These are phyloP conservation scores for Diversispora epigaea DNA, from an alignment of 192 early-diverging fungal genomes.

Conservation along the genomic window DNA sequence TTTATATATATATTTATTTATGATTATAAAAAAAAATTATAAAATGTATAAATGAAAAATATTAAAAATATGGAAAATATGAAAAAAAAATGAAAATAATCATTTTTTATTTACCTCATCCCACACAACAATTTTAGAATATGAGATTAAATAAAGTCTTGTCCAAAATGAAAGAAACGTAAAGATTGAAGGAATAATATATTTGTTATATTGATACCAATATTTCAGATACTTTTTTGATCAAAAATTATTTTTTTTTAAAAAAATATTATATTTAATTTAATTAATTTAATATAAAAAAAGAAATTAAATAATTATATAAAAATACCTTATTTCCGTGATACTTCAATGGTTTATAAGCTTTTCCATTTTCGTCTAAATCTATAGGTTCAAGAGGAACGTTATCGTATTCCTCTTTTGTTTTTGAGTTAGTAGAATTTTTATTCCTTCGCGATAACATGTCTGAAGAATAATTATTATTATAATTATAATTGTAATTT, in stretches of 20 bases:
- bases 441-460: too few species aligned
- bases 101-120: conserved; percentile 61
- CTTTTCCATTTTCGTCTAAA: background rate
- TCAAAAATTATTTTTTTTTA: background rate
- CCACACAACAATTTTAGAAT: conserved; percentile 65
- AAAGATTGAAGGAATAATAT: conserved; percentile 51
- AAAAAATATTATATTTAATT: too few species aligned
- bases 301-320: background rate
- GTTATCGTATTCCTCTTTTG: background rate
- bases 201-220: conserved; percentile 50
- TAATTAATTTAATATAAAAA: background rate
- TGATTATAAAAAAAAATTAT: background rate
- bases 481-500: too few species aligned
- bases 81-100: conserved; percentile 21
- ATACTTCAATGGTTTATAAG: background rate
- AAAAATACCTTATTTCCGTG: background rate
- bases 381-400: conserved; percentile 2
- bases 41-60: too few species aligned
- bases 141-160: conserved; percentile 61
- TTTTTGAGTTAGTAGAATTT: too few species aligned
- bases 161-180: conserved; percentile 68
- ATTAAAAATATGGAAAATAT: too few species aligned
- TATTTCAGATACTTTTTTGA: conserved; percentile 42
- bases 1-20: background rate
- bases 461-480: too few species aligned